Percentiles rank a stretch among this genome's conserved stretches.
phyloP scores from a whole-genome alignment of 169 alveolate genomes.

The Cryptosporidium muris region DNA sequence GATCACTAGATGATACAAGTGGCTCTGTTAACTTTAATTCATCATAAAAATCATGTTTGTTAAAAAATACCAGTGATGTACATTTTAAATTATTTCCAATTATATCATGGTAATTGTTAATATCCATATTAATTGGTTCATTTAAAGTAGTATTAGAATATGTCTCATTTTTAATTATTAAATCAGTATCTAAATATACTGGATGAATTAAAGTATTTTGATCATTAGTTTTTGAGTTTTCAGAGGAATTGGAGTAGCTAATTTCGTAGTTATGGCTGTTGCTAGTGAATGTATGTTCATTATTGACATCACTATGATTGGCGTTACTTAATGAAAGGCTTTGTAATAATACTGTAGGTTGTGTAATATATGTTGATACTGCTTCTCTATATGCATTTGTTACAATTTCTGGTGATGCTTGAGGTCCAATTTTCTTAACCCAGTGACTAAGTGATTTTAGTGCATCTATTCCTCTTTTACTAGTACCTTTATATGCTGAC shows the following conservation, averaged over 20 bases:
- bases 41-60: constrained; percentile 2
- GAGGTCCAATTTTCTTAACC: constrained; percentile 47
- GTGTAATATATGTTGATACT: constrained; percentile 55
- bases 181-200: constrained; percentile 7
- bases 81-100: too few relatives aligned
- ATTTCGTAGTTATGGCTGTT: too few relatives aligned
- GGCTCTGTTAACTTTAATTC: constrained; percentile 49
- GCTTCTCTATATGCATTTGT: constrained; percentile 71
- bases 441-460: constrained; percentile 53
- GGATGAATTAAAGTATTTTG: not conserved
- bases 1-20: constrained; percentile 52
- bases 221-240: not conserved
- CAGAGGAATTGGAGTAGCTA: not conserved
- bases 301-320: not conserved
- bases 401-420: constrained; percentile 59
- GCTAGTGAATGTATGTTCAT: not conserved
- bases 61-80: not conserved
- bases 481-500: not conserved
- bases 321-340: not conserved
- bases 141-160: too few relatives aligned
- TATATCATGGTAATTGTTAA: too few relatives aligned
- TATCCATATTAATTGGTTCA: too few relatives aligned
- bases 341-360: constrained; percentile 7
- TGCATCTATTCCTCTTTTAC: not conserved
- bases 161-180: not conserved